phyloP scores from a whole-genome alignment of 208 protist genomes.

The Leishmania guyanensis region DNA sequence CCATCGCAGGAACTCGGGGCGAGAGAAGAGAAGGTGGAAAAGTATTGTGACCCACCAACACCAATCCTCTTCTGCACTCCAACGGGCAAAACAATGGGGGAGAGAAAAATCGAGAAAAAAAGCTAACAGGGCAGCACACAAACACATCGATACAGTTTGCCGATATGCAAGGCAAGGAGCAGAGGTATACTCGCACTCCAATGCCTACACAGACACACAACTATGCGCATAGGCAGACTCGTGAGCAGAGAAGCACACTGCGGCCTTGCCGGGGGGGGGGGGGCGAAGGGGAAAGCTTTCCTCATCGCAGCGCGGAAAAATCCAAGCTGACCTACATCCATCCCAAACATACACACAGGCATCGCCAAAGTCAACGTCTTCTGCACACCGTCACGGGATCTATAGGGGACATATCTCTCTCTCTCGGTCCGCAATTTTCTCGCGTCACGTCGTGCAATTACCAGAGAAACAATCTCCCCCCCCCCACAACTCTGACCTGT shows the following conservation, averaged over 20 bases:
- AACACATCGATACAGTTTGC: neutral
- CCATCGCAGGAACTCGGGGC: neutral
- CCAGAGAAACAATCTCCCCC: too few relatives aligned
- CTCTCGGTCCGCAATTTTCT: neutral
- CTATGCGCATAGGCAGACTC: neutral
- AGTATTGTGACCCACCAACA: neutral
- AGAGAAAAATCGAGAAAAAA: slow-evolving; percentile 7
- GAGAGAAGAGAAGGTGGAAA: neutral
- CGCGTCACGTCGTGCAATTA: neutral
- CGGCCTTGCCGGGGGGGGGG: neutral
- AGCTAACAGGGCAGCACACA: slow-evolving; percentile 3
- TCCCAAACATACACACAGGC: neutral
- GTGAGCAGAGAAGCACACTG: neutral
- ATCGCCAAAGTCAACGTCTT: neutral
- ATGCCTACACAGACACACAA: slow-evolving; percentile 4
- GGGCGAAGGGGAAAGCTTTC: neutral
- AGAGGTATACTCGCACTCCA: neutral
- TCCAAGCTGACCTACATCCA: neutral
- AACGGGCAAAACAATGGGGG: neutral
- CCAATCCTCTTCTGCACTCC: too few relatives aligned
- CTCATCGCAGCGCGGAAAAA: neutral
- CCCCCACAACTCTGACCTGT: neutral
- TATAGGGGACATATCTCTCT: neutral
- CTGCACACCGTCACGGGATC: neutral
- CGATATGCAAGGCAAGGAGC: neutral